Evolutionary conservation across 768 basidiomycete species (phyloP).

Genomic region (Macrolepiota fuliginosa): DNA sequence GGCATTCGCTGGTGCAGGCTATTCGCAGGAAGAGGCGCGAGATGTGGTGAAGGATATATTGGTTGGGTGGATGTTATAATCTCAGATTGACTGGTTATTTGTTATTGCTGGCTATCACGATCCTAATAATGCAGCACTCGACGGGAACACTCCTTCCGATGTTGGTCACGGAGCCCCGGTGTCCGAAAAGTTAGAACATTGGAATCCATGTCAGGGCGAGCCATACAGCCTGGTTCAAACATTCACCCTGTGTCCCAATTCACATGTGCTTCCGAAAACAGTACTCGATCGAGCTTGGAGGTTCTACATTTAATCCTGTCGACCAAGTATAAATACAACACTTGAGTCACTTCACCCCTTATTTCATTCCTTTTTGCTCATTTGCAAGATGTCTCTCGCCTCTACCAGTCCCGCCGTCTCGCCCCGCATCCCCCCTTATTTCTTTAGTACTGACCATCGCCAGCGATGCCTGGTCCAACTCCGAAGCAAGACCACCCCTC

Average conservation of each 20-base stretch:
- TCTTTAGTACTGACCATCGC: constrained; percentile 48
- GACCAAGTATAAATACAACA: constrained; percentile 24
- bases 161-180: constrained; percentile 36
- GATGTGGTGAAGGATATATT: constrained; percentile 55
- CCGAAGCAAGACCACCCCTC: constrained; percentile 49
- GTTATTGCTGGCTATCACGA: not conserved
- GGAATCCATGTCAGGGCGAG: constrained; percentile 20
- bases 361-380: constrained; percentile 3
- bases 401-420: constrained; percentile 2
- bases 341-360: constrained; percentile 11
- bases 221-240: constrained; percentile 10
- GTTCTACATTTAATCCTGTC: constrained; percentile 19
- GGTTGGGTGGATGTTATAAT: not conserved
- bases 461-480: constrained; percentile 57
- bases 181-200: constrained; percentile 24
- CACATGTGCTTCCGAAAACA: constrained; percentile 25
- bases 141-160: constrained; percentile 19
- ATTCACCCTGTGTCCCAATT: constrained; percentile 22
- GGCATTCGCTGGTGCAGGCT: constrained; percentile 57
- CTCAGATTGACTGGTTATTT: not conserved
- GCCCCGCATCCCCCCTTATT: constrained; percentile 44
- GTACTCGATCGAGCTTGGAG: constrained; percentile 14
- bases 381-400: constrained; percentile 10
- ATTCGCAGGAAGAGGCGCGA: constrained; percentile 65
- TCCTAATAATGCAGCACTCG: constrained; percentile 4